Evolutionary conservation across 208 protist species (phyloP), one percentile per base, ranked within the genome.

Genomic region (Wallacemonas sp.): DNA sequence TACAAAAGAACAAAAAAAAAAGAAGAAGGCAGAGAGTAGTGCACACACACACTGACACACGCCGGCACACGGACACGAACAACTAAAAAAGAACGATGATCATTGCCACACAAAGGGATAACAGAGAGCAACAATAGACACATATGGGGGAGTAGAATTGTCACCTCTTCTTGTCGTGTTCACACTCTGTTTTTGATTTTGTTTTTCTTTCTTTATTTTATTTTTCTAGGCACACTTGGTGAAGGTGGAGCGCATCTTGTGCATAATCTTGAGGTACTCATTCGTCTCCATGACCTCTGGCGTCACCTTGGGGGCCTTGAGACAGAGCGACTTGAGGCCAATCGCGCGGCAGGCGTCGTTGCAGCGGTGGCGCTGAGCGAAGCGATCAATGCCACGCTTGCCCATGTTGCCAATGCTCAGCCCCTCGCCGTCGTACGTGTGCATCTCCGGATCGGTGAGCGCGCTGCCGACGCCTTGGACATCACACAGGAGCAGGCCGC

Each of bases 401-500:
- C 87, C 84, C 44, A 86, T 71, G 74, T 93, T 89, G 33, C 84
- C 87, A 20, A 89, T 74, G 25, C 84, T 81, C 20, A 93, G 77
- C 12, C 82, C 79, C 32, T 87, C 38, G 0, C 79, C 74, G 31
- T 85, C 67, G 57, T 85, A 72, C 12, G 84, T 83, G 74, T 93
- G 87, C 28, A 91, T 66, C 66, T 93, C 82, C 3, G 86, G 80
- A 57, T 93, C 87, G 29, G 87, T 93, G 23, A 90, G 75, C 3
- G 78, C 38, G 67, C 63, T 77, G 12, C 61, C 64, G 2, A 91
- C 84, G 16, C 87, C 87, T 52, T 93, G 87, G 22, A 93, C 72
- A 46, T 93, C 87, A 65, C 81, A 89, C 14, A 93, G 52, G 14
- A 93, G 70, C 69, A 89, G 41, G 0, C 65, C 68, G 14, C 78